Evolutionary conservation across 345 rosid species (phyloP).

Genomic region (Jatropha curcas): DNA sequence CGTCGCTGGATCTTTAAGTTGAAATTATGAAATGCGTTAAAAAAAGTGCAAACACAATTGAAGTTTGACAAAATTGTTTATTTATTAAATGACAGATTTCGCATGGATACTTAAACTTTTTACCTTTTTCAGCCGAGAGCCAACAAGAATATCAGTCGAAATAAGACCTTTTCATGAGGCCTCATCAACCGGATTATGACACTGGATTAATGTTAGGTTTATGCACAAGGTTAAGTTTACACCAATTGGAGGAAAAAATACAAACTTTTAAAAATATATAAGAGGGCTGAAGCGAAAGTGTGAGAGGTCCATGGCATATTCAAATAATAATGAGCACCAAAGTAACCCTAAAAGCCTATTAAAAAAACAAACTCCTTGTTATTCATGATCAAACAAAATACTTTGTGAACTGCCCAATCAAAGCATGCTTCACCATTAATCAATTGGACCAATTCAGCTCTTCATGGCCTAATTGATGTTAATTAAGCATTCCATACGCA

Average conservation of each 20-base stretch:
- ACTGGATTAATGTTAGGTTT: conserved; percentile 45
- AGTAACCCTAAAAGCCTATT: background rate
- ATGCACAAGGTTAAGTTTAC: background rate
- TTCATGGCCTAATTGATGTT: background rate
- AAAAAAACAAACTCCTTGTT: background rate
- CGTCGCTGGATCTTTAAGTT: conserved; percentile 71
- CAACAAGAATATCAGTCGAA: conserved; percentile 87
- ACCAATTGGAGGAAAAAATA: background rate
- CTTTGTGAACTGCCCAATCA: background rate
- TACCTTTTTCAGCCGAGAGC: conserved; percentile 97
- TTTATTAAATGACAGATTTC: conserved; percentile 8
- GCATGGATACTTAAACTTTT: conserved; percentile 2
- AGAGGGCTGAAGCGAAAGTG: background rate
- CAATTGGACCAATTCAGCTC: background rate
- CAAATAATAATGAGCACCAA: background rate
- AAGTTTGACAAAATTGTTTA: background rate
- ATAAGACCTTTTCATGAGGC: conserved; percentile 98
- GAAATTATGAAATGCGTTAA: conserved; percentile 10
- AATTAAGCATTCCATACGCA: background rate
- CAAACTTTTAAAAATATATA: background rate
- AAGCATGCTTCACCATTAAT: background rate
- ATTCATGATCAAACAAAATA: background rate
- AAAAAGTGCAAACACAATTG: background rate
- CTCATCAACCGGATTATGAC: conserved; percentile 98
- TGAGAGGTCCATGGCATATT: background rate